phyloP scores from a whole-genome alignment of 2,329 filamentous ascomycete species.

The Ceratocystis huliohia region DNA sequence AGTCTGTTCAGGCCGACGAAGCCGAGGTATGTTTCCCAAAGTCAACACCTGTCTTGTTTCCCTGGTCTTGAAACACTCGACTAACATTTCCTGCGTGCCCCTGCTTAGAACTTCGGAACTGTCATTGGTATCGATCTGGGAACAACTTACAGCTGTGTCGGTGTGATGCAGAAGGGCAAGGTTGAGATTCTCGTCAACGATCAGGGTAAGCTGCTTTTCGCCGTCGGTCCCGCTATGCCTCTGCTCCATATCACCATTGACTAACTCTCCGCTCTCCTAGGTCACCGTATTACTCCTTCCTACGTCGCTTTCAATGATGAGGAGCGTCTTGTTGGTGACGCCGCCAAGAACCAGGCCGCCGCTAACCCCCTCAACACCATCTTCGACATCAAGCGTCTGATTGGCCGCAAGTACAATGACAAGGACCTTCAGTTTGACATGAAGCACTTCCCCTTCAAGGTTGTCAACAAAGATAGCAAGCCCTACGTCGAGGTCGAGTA shows the following conservation, averaged over 20 bases:
- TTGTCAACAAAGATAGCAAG: slow-evolving; percentile 80
- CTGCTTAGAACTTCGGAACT: slow-evolving; percentile 53
- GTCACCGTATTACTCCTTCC: slow-evolving; percentile 89
- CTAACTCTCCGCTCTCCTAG: slow-evolving; percentile 26
- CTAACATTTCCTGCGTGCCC: not conserved
- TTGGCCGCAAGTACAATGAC: slow-evolving; percentile 71
- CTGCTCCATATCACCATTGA: not conserved
- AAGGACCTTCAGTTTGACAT: slow-evolving; percentile 83
- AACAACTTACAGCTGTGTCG: slow-evolving; percentile 80
- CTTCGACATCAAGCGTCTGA: slow-evolving; percentile 74
- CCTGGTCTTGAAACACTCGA: not conserved
- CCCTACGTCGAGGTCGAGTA: slow-evolving; percentile 69
- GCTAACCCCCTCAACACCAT: slow-evolving; percentile 65
- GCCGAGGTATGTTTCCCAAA: slow-evolving; percentile 35
- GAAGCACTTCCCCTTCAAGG: slow-evolving; percentile 98
- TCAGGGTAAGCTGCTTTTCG: slow-evolving; percentile 37
- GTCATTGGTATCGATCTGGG: slow-evolving; percentile 92
- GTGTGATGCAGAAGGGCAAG: slow-evolving; percentile 91
- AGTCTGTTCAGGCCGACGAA: slow-evolving; percentile 60
- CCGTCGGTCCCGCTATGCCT: not conserved
- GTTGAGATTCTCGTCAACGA: slow-evolving; percentile 94
- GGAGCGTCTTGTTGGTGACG: slow-evolving; percentile 91
- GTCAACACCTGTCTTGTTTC: not conserved
- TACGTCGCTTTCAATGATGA: slow-evolving; percentile 96
- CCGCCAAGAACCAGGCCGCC: slow-evolving; percentile 90